Conservation (phyloP, 2,329 filamentous ascomycete genomes). For the Fusarium duplospermum region DNA sequence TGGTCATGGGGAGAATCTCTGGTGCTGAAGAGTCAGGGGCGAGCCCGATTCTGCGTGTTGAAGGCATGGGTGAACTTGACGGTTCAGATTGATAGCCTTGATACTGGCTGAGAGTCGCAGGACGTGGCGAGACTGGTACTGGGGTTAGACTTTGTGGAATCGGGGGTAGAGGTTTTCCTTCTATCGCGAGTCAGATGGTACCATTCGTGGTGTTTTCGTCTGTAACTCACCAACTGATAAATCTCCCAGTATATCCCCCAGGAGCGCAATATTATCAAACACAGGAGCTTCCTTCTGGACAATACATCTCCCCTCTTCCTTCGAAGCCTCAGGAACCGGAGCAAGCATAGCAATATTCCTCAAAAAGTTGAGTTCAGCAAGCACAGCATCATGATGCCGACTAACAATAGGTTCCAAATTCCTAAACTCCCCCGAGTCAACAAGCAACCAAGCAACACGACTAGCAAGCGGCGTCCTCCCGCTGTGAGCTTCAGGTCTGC, state of each 20-base stretch:
- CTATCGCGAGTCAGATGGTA: background rate
- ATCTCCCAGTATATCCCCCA: conserved; percentile 32
- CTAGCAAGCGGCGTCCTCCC: conserved; percentile 34
- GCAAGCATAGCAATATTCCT: conserved; percentile 33
- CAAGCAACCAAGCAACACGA: conserved; percentile 41
- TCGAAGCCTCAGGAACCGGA: background rate
- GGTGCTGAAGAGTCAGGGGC: conserved; percentile 5
- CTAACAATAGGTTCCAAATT: conserved; percentile 43
- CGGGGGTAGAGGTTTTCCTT: background rate
- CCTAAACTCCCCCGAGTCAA: conserved; percentile 42
- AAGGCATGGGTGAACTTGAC: background rate
- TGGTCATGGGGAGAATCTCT: conserved; percentile 21
- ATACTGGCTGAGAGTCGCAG: background rate
- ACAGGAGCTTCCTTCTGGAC: background rate
- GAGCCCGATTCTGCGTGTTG: background rate
- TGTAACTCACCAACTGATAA: conserved; percentile 3
- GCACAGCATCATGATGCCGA: conserved; percentile 44
- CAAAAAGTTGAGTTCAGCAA: conserved; percentile 46
- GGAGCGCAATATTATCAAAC: conserved; percentile 31
- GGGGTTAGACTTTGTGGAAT: background rate
- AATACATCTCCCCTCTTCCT: background rate
- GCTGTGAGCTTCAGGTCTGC: conserved; percentile 35
- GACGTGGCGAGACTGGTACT: background rate
- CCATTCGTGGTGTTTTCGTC: background rate
- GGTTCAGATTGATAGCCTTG: background rate